Evolutionary conservation across 768 basidiomycete species (phyloP).

Genomic region (Suillus subalutaceus): DNA sequence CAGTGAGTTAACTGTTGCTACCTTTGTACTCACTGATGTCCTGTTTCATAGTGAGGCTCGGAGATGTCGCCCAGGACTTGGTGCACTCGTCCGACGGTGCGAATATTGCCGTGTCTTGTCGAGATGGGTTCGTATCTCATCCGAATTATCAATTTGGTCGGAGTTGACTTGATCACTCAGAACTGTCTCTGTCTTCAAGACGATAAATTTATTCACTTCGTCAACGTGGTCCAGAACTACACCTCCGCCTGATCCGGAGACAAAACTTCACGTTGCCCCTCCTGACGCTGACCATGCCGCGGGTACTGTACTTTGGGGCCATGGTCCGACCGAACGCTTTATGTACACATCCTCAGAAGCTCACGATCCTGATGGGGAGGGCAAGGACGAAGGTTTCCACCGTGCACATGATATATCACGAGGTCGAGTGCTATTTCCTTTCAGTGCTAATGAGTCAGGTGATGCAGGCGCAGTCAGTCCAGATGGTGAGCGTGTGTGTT

Average conservation of each 20-base stretch:
- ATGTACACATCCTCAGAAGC: slow-evolving; percentile 66
- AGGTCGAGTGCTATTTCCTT: slow-evolving; percentile 28
- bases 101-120: slow-evolving; percentile 40
- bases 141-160: neutral
- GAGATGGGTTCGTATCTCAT: slow-evolving; percentile 28
- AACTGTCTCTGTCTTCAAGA: slow-evolving; percentile 22
- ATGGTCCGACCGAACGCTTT: slow-evolving; percentile 36
- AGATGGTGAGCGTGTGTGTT: slow-evolving; percentile 38
- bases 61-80: slow-evolving; percentile 44
- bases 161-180: slow-evolving; percentile 17
- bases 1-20: slow-evolving; percentile 19
- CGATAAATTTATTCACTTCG: slow-evolving; percentile 25
- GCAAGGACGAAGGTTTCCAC: slow-evolving; percentile 45
- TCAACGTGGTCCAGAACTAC: slow-evolving; percentile 16
- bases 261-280: slow-evolving; percentile 20
- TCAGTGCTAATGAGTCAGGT: slow-evolving; percentile 55
- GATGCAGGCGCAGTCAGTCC: slow-evolving; percentile 52
- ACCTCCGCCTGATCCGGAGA: slow-evolving; percentile 16
- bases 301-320: slow-evolving; percentile 60
- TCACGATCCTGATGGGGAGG: neutral
- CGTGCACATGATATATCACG: slow-evolving; percentile 48
- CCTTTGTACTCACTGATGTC: slow-evolving; percentile 10
- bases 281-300: slow-evolving; percentile 30
- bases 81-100: slow-evolving; percentile 45
- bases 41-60: slow-evolving; percentile 23